Conservation (phyloP, 805 yeast species). For the Ogataea pini region DNA sequence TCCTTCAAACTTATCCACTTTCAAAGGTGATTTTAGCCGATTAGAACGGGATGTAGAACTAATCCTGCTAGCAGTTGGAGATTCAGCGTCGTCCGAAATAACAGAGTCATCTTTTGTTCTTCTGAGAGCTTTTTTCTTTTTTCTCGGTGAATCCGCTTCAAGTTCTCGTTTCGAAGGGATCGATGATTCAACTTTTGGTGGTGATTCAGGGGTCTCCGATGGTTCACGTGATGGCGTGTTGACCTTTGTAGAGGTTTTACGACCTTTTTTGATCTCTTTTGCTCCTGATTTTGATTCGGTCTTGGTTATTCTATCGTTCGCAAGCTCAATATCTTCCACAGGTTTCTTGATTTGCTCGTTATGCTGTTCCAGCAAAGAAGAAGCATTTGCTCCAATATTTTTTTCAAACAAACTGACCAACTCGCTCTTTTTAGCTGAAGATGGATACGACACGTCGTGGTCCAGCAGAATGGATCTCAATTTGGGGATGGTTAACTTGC, state of each 20-base stretch:
- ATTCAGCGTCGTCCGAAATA: constrained; percentile 18
- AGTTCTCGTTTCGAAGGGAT: constrained; percentile 23
- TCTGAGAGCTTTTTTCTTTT: constrained; percentile 21
- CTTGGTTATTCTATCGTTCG: neutral
- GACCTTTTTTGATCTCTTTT: constrained; percentile 1
- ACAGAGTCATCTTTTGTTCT: constrained; percentile 14
- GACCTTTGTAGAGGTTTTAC: neutral
- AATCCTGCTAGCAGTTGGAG: constrained; percentile 12
- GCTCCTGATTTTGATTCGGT: neutral
- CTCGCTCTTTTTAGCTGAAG: constrained; percentile 67
- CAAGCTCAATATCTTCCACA: constrained; percentile 12
- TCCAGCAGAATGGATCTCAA: constrained; percentile 65
- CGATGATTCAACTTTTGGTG: constrained; percentile 13
- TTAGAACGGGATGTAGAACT: neutral
- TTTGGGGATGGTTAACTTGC: constrained; percentile 63
- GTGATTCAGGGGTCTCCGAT: constrained; percentile 5
- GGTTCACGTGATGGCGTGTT: constrained; percentile 3
- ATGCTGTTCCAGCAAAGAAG: constrained; percentile 39
- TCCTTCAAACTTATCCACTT: constrained; percentile 28
- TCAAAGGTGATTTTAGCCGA: constrained; percentile 17
- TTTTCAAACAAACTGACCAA: constrained; percentile 61
- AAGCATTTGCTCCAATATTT: constrained; percentile 51
- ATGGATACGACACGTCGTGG: constrained; percentile 60
- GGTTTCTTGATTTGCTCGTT: constrained; percentile 8
- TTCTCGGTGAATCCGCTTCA: constrained; percentile 18